Evolutionary conservation across 495 filamentous ascomycete genomes (phyloP).

Genomic region (Neurospora sp.): DNA sequence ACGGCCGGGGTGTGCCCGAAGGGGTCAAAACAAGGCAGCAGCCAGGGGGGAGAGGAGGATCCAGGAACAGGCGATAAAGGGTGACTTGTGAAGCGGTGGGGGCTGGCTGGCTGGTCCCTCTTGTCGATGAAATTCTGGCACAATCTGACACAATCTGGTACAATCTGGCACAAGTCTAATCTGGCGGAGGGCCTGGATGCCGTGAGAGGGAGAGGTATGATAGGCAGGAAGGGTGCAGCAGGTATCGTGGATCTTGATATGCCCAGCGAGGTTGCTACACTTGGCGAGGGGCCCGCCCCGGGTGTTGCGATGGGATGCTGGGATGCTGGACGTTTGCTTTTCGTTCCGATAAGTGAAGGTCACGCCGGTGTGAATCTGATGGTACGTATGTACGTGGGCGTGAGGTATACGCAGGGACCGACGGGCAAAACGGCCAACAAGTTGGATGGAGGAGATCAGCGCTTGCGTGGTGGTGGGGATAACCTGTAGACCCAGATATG

Average conservation of each 20-base stretch:
- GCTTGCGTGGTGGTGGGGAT: neutral
- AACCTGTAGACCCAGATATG: neutral
- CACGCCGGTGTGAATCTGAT: neutral
- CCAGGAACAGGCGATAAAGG: conserved; percentile 22
- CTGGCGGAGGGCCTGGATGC: conserved; percentile 22
- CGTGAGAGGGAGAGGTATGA: conserved; percentile 12
- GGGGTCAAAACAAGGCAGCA: conserved; percentile 12
- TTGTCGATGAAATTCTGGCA: conserved; percentile 20
- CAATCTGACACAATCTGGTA: conserved; percentile 3
- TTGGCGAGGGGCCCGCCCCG: conserved; percentile 5
- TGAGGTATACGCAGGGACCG: neutral
- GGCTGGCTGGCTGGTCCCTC: conserved; percentile 9
- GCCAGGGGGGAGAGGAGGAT: neutral
- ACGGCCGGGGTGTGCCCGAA: conserved; percentile 10
- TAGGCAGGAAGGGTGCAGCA: conserved; percentile 15
- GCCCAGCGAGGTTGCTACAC: conserved; percentile 5
- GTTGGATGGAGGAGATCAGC: neutral
- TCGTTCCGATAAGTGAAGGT: conserved; percentile 16
- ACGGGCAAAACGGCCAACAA: neutral
- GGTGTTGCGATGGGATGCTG: neutral
- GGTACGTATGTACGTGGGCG: neutral
- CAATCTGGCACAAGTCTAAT: conserved; percentile 10
- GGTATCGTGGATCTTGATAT: conserved; percentile 13
- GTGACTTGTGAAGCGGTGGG: conserved; percentile 5
- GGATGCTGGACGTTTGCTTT: conserved; percentile 12